These are phyloP conservation scores for Tetraselmis striata DNA, from an alignment of 139 green algal genomes.

Conservation along the genomic window DNA sequence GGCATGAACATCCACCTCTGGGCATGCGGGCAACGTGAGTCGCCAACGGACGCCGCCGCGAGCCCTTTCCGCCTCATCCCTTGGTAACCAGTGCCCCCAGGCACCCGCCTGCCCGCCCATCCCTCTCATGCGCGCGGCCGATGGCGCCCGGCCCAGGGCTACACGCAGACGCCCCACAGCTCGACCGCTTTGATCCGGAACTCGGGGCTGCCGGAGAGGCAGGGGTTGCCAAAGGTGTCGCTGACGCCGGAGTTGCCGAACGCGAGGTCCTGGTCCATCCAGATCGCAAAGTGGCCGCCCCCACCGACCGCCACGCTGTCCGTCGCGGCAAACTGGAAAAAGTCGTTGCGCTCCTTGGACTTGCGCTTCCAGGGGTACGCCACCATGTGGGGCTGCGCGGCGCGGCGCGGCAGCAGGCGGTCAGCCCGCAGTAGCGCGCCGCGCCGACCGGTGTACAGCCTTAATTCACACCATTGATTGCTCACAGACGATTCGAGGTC, in stretches of 20 bases:
- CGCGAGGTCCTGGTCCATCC: slow-evolving; percentile 67
- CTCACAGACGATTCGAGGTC: background rate
- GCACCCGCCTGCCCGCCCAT: no score
- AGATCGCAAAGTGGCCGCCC: slow-evolving; percentile 58
- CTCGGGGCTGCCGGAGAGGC: slow-evolving; percentile 45
- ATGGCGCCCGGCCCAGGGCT: no score
- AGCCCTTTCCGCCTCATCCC: no score
- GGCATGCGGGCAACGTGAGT: no score
- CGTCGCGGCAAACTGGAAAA: slow-evolving; percentile 60
- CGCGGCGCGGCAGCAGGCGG: background rate
- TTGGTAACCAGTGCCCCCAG: no score
- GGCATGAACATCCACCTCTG: no score
- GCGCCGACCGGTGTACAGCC: background rate
- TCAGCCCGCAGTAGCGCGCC: background rate
- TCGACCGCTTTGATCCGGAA: slow-evolving; percentile 61
- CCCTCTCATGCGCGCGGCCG: no score
- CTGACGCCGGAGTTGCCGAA: slow-evolving; percentile 50
- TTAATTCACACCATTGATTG: background rate
- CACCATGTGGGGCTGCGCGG: slow-evolving; percentile 39
- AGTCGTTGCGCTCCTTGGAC: slow-evolving; percentile 56
- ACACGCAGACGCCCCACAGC: slow-evolving; percentile 45
- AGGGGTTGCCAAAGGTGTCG: slow-evolving; percentile 61
- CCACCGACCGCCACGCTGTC: slow-evolving; percentile 61
- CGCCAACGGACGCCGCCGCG: no score
- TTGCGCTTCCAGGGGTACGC: slow-evolving; percentile 35